phyloP scores from a whole-genome alignment of 2,329 filamentous ascomycete species.

The Trichoderma simmonsii region DNA sequence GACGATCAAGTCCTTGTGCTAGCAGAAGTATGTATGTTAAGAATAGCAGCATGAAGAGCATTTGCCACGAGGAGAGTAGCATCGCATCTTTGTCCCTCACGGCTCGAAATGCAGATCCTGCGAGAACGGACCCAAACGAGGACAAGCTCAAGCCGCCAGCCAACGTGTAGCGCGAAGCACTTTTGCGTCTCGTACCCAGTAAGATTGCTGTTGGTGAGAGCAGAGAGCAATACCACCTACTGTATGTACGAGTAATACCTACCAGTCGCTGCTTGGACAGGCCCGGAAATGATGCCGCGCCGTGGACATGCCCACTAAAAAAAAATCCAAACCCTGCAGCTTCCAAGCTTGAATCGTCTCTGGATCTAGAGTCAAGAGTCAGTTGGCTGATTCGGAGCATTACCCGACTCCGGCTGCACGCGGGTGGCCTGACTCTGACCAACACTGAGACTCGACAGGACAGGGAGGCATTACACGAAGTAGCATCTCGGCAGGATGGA shows the following conservation, averaged over 20 bases:
- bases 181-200: neutral
- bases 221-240: neutral
- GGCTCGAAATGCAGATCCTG: neutral
- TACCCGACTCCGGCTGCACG: neutral
- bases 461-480: neutral
- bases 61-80: neutral
- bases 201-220: conserved; percentile 3
- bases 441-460: neutral
- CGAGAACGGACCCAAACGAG: neutral
- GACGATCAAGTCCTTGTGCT: neutral
- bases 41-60: neutral
- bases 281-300: neutral
- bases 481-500: neutral
- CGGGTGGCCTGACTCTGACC: neutral
- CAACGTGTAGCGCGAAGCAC: neutral
- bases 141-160: neutral
- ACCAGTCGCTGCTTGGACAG: neutral
- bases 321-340: neutral
- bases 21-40: neutral
- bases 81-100: neutral
- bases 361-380: neutral
- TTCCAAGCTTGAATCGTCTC: neutral
- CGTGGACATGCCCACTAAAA: neutral
- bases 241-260: neutral
- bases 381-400: neutral